These are phyloP conservation scores for Bipolaris sorokiniana DNA, from an alignment of 2,329 filamentous ascomycete species.

Conservation along the genomic window DNA sequence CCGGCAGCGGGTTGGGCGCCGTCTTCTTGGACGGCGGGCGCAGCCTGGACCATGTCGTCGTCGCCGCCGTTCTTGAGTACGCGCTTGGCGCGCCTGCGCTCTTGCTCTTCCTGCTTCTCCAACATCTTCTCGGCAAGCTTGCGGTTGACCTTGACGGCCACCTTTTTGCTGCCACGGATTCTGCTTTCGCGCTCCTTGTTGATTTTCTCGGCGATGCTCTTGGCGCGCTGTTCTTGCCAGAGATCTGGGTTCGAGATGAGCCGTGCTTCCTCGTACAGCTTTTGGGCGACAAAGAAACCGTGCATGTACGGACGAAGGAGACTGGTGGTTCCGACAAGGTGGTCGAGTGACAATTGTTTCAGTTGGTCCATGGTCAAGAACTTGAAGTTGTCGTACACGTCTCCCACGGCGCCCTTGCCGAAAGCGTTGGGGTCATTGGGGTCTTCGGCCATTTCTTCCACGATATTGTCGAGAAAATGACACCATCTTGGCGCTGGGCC, in stretches of 20 bases:
- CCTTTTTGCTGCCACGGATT: conserved; percentile 93
- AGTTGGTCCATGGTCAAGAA: conserved; percentile 91
- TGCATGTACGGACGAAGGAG: conserved; percentile 97
- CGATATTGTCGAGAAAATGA: conserved; percentile 93
- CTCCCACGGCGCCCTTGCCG: conserved; percentile 64
- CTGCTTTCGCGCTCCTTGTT: conserved; percentile 95
- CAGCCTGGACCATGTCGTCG: conserved; percentile 50
- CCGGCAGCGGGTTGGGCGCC: conserved; percentile 55
- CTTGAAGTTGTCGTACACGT: conserved; percentile 99
- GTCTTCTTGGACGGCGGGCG: conserved; percentile 45
- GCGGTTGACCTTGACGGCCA: conserved; percentile 87
- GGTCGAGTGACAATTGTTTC: conserved; percentile 81
- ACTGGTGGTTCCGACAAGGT: conserved; percentile 88
- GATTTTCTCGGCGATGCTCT: conserved; percentile 92
- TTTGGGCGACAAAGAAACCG: conserved; percentile 95
- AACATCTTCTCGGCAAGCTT: conserved; percentile 67
- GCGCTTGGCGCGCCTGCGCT: conserved; percentile 54
- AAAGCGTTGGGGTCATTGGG: conserved; percentile 66
- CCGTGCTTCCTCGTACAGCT: conserved; percentile 91
- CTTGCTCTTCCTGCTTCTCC: conserved; percentile 72
- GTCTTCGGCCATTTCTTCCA: conserved; percentile 96
- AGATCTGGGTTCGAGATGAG: conserved; percentile 93
- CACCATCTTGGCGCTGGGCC: conserved; percentile 96
- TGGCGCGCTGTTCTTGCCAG: conserved; percentile 89
- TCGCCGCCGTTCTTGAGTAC: conserved; percentile 66